Evolutionary conservation across 140 eudicot species (phyloP).

Genomic region (Oenanthe javanica): DNA sequence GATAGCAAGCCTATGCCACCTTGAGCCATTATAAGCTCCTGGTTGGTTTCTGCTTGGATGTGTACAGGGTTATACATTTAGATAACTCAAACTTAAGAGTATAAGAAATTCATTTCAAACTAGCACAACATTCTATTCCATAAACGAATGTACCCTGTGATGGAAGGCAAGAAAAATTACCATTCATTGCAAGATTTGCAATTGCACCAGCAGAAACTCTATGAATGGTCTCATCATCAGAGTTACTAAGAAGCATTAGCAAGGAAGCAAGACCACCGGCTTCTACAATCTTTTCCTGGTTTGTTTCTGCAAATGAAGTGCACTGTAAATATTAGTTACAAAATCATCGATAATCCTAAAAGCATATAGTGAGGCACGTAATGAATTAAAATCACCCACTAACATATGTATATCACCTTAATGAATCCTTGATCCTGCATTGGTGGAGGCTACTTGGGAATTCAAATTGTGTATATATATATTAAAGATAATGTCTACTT

Average conservation of each 20-base stretch:
- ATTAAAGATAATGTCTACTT: neutral
- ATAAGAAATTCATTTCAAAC: too few species aligned
- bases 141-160: too few species aligned
- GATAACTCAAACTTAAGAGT: too few species aligned
- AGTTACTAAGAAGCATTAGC: constrained; percentile 64
- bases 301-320: constrained; percentile 48
- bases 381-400: too few species aligned
- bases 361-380: neutral
- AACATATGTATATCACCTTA: neutral
- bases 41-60: too few species aligned
- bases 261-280: constrained; percentile 96
- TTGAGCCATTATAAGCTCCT: too few species aligned
- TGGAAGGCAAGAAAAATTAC: constrained; percentile 26
- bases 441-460: neutral
- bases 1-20: too few species aligned
- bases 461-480: neutral
- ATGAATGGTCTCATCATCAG: constrained; percentile 77
- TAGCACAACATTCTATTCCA: too few species aligned
- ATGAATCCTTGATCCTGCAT: neutral
- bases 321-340: constrained; percentile 5
- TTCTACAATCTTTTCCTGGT: constrained; percentile 88
- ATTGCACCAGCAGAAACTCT: constrained; percentile 96
- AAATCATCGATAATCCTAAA: neutral
- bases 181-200: constrained; percentile 95
- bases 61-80: too few species aligned